phyloP scores from a whole-genome alignment of 352 stramenopile genomes.

The Pythium coloratum region DNA sequence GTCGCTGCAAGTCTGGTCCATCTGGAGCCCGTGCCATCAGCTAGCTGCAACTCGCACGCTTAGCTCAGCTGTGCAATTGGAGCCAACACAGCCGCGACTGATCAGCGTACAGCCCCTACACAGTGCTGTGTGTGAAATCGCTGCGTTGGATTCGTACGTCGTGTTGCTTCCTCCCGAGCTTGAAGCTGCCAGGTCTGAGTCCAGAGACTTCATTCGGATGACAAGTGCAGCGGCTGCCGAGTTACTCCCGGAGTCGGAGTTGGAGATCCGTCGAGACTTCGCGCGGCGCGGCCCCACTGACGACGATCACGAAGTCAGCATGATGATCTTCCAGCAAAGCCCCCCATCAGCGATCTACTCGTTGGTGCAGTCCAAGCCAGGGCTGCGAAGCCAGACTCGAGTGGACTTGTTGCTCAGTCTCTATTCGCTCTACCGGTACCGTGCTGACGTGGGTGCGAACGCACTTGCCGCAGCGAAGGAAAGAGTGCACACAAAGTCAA shows the following conservation, averaged over 20 bases:
- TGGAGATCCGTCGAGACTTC: conserved; percentile 46
- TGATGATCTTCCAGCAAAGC: conserved; percentile 75
- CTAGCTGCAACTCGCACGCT: conserved; percentile 68
- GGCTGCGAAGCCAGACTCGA: conserved; percentile 36
- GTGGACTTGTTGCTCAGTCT: conserved; percentile 79
- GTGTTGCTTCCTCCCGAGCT: conserved; percentile 52
- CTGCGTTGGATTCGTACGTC: conserved; percentile 76
- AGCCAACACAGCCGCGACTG: conserved; percentile 71
- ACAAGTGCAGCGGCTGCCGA: conserved; percentile 44
- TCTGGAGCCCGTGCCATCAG: conserved; percentile 86
- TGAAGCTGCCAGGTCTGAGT: not conserved
- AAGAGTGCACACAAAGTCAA: conserved; percentile 17
- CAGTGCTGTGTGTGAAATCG: conserved; percentile 37
- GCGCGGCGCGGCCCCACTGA: not conserved
- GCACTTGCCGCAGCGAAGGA: conserved; percentile 10
- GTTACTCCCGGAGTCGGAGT: conserved; percentile 49
- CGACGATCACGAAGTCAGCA: not conserved
- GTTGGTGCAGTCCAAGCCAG: conserved; percentile 31
- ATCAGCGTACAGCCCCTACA: conserved; percentile 49
- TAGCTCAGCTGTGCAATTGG: conserved; percentile 50
- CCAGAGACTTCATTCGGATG: conserved; percentile 39
- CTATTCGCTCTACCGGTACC: conserved; percentile 84
- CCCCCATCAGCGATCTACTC: conserved; percentile 73
- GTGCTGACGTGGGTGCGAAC: conserved; percentile 63
- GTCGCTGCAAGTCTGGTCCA: conserved; percentile 79